phyloP scores from a whole-genome alignment of 1,139 yeast species.

The Nadsonia commutata region DNA sequence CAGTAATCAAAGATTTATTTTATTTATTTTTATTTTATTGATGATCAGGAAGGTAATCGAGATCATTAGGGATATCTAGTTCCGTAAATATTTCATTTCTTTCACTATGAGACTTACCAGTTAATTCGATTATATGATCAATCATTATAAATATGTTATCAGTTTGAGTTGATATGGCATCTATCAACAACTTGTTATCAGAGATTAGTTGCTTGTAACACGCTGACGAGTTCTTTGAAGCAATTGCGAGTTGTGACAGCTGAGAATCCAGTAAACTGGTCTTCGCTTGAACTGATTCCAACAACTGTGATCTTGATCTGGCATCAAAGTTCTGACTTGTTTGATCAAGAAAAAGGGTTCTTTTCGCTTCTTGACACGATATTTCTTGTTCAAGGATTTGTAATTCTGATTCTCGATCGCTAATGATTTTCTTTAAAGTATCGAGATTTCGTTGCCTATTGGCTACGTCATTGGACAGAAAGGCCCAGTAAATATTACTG shows the following conservation, averaged over 20 bases:
- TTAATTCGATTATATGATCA: conserved; percentile 11
- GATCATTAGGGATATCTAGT: conserved; percentile 18
- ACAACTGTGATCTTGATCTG: neutral
- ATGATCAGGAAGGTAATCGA: conserved; percentile 5
- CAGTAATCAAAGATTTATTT: too few species aligned
- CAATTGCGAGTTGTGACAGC: conserved; percentile 1
- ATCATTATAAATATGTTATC: conserved; percentile 20
- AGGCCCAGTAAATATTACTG: conserved; percentile 40
- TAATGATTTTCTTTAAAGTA: conserved; percentile 10
- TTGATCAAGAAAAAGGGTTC: conserved; percentile 1
- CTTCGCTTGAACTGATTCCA: neutral
- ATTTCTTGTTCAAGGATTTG: conserved; percentile 4
- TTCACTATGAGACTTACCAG: conserved; percentile 6
- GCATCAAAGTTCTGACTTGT: neutral
- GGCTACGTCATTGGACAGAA: conserved; percentile 25
- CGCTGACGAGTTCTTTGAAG: conserved; percentile 1
- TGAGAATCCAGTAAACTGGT: conserved; percentile 2
- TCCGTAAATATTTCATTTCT: conserved; percentile 14
- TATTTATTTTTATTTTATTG: neutral
- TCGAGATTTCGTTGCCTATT: conserved; percentile 8
- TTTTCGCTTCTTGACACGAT: conserved; percentile 4
- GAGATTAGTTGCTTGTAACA: conserved; percentile 6
- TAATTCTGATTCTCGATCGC: conserved; percentile 5
- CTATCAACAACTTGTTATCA: conserved; percentile 3
- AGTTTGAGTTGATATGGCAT: conserved; percentile 14